A percentile compares a stretch with the other conserved stretches of the same genome.
Conservation (phyloP, 169 alveolate genomes). For the Plasmodium adleri region DNA sequence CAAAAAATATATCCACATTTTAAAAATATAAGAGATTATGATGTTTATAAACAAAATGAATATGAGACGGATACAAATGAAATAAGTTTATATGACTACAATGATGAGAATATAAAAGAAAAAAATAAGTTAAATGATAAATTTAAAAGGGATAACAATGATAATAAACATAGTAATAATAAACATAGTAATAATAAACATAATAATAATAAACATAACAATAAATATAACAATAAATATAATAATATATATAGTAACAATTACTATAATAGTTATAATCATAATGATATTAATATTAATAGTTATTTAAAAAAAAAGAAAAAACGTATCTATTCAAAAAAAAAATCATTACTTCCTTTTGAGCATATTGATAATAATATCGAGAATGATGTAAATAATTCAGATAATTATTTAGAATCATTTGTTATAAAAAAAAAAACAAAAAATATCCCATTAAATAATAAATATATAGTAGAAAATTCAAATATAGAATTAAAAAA, state of each 20-base stretch:
- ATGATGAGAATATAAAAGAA: not conserved
- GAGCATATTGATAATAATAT: not conserved
- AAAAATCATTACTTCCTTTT: conserved; percentile 9
- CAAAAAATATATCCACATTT: too few species aligned
- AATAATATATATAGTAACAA: too few species aligned
- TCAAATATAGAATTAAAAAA: conserved; percentile 46
- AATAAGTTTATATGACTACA: not conserved
- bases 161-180: not conserved
- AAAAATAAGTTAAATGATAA: not conserved
- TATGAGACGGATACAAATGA: not conserved
- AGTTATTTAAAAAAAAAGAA: too few species aligned
- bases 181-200: not conserved
- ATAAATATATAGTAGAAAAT: conserved; percentile 31
- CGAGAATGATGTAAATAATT: not conserved
- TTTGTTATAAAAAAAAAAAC: conserved; percentile 14
- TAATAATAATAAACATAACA: too few species aligned
- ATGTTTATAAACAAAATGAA: too few species aligned
- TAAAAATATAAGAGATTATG: too few species aligned
- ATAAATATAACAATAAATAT: too few species aligned
- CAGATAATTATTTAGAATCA: conserved; percentile 11
- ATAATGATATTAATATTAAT: too few species aligned
- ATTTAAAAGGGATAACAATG: not conserved
- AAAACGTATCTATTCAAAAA: not conserved
- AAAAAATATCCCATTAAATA: conserved; percentile 2
- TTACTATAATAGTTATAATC: too few species aligned